These are phyloP conservation scores for Alnus glutinosa DNA, from an alignment of 306 rosid species.

Conservation along the genomic window DNA sequence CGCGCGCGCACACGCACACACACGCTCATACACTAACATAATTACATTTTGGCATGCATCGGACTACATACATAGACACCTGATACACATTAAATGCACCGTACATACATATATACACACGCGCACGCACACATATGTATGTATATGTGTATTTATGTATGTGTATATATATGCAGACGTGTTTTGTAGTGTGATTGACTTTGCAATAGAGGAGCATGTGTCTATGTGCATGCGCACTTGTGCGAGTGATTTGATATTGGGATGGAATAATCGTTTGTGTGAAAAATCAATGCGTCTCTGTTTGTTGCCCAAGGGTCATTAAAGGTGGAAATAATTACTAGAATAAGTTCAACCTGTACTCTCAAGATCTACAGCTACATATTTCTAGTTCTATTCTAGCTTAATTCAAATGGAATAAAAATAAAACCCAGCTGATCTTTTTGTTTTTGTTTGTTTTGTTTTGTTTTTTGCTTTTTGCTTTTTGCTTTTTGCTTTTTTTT, in stretches of 20 bases:
- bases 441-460: not conserved
- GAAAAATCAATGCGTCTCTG: not conserved
- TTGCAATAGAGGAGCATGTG: not conserved
- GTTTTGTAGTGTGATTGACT: not conserved
- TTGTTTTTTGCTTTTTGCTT: no score
- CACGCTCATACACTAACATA: not conserved
- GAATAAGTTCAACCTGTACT: not conserved
- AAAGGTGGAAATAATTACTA: not conserved
- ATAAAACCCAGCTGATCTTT: no score
- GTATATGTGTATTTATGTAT: no score
- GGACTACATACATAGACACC: no score
- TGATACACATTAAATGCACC: not conserved
- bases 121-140: no score
- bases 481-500: not conserved
- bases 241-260: not conserved
- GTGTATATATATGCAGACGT: no score
- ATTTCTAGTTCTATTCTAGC: not conserved
- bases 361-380: not conserved
- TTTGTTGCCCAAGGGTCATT: not conserved
- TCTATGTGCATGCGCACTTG: no score
- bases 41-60: not conserved
- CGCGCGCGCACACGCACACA: not conserved
- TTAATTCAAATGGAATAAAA: no score
- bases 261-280: not conserved
- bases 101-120: not conserved